These are phyloP conservation scores for Kitagawia praeruptora DNA, from an alignment of 129 eudicot genomes.

Conservation along the genomic window DNA sequence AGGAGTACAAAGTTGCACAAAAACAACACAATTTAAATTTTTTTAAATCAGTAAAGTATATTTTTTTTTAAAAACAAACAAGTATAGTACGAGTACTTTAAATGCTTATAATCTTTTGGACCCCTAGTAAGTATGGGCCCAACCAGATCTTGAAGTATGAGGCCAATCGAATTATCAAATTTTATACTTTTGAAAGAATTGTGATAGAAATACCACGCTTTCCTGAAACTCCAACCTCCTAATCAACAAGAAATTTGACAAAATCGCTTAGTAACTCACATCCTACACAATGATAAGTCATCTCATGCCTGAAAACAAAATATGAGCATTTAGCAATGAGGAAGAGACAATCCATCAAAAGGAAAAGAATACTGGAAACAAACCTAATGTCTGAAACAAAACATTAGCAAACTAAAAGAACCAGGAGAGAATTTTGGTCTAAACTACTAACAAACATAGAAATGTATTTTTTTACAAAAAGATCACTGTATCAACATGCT, in stretches of 20 bases:
- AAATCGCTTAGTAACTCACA: slow-evolving; percentile 26
- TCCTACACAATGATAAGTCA: slow-evolving; percentile 53
- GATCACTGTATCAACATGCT: neutral
- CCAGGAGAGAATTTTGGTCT: neutral
- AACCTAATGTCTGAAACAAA: neutral
- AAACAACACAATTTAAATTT: no score
- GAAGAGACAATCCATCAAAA: neutral
- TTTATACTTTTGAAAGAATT: slow-evolving; percentile 16
- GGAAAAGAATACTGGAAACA: neutral
- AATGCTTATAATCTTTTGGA: no score
- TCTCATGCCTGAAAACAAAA: slow-evolving; percentile 38
- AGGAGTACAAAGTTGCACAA: no score
- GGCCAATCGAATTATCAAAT: slow-evolving; percentile 15
- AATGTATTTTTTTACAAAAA: neutral
- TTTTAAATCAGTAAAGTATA: no score
- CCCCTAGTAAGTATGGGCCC: no score
- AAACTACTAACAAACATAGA: neutral
- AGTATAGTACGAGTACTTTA: no score
- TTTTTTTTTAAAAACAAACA: no score
- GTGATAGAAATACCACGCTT: slow-evolving; percentile 1
- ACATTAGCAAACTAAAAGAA: neutral
- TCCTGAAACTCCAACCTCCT: slow-evolving; percentile 1
- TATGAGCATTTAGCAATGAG: neutral
- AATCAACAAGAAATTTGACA: slow-evolving; percentile 43
- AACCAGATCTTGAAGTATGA: neutral